Evolutionary conservation across 345 rosid genomes (phyloP), one percentile per base, ranked within the genome.

Genomic region (Citrus sp.): DNA sequence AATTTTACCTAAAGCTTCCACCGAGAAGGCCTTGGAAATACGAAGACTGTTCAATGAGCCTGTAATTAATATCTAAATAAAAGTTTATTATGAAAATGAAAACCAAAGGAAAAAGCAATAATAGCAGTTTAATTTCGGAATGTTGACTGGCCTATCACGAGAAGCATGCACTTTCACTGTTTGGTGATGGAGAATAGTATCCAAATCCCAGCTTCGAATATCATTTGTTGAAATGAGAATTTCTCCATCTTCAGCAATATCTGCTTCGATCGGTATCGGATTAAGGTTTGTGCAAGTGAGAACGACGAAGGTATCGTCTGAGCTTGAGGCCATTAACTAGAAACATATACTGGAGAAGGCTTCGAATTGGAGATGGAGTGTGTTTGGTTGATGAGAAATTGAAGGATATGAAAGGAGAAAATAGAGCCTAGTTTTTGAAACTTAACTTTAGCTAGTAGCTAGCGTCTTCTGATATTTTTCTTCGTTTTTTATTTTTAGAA

Each of bases 1-100:
- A 59, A 66, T 30, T 60, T 81, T 60, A 89, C 97, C 94, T 86
- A 79, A 93, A 93, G 86, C 90, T 87, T 79, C 95, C 92, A 25
- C 87, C 38, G 42, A 93, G 87, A 58, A 93, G 89, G 59, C 87
- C 91, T 62, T 74, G 87, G 78, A 93, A 91, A 80, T 89, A 93
- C 1, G 94, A 86, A 28, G 94, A 93, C 54, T 82, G 84, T 70
- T 88, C 82, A 46, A 82, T 67, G 67, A 93, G 91, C 80, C 94
- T 92, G 82, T 55, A 37, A 25, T 55, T 7, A 74, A 8, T 22
- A 10, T 7, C n/a, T 6, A 4, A 7, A 40, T 10, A 1, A 42
- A 25, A 55, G 32, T 27, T 25, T 18, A 70, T 38, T 25, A 37
- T 14, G 24, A 9, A 35, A 70, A 19, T 37, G 14, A 12, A 56